Conservation (phyloP, 1,139 yeast genomes). For the Kurtzmaniella quercitrusa region DNA sequence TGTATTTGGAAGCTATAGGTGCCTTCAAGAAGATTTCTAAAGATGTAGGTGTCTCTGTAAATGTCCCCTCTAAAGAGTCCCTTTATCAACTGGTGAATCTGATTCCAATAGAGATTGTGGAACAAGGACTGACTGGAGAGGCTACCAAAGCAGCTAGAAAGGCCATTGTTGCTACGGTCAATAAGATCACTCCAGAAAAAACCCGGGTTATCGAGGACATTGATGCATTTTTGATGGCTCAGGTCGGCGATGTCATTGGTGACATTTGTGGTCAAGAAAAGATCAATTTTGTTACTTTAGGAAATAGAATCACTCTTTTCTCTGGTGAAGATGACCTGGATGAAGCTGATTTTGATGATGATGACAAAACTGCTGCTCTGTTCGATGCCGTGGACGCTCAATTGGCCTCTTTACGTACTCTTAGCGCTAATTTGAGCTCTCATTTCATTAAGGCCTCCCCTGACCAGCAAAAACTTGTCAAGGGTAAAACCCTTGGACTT, state of each 20-base stretch:
- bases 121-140: slow-evolving; percentile 29
- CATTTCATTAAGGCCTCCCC: slow-evolving; percentile 49
- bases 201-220: slow-evolving; percentile 60
- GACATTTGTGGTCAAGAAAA: slow-evolving; percentile 45
- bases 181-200: slow-evolving; percentile 65
- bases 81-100: slow-evolving; percentile 9
- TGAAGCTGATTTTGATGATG: slow-evolving; percentile 30
- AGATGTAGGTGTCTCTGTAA: slow-evolving; percentile 48
- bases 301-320: slow-evolving; percentile 40
- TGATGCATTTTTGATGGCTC: slow-evolving; percentile 60
- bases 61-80: slow-evolving; percentile 45
- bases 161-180: slow-evolving; percentile 68
- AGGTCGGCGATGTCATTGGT: slow-evolving; percentile 43
- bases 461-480: slow-evolving; percentile 55
- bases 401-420: slow-evolving; percentile 53
- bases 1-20: slow-evolving; percentile 55
- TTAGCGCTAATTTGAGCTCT: slow-evolving; percentile 53
- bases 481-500: slow-evolving; percentile 51
- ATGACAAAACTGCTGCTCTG: slow-evolving; percentile 22
- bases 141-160: slow-evolving; percentile 48
- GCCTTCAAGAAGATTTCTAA: slow-evolving; percentile 43
- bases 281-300: slow-evolving; percentile 55
- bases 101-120: slow-evolving; percentile 41
- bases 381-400: slow-evolving; percentile 47
- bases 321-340: slow-evolving; percentile 20